Evolutionary conservation across 2,329 filamentous ascomycete species (phyloP).

Genomic region (Verticillium tricorpus): DNA sequence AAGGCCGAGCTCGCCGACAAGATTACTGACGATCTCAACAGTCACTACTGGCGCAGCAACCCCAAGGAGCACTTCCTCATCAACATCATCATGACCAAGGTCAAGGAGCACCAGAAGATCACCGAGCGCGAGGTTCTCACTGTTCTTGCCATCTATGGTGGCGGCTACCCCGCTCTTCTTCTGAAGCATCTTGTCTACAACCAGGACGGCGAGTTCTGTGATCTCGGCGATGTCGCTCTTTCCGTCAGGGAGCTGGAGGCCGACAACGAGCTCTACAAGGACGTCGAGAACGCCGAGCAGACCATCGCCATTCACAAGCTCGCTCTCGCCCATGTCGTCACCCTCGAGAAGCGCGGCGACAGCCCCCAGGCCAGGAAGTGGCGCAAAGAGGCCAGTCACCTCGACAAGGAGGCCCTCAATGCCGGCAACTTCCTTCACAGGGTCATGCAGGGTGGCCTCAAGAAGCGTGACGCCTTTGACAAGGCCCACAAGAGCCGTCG

Average conservation of each 20-base stretch:
- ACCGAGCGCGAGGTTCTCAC: slow-evolving; percentile 10
- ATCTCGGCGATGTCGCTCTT: not conserved
- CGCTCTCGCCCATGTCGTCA: not conserved
- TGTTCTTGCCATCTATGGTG: slow-evolving; percentile 4
- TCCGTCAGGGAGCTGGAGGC: not conserved
- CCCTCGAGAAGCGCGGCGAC: not conserved
- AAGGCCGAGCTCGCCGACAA: slow-evolving; percentile 1
- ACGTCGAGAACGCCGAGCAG: not conserved
- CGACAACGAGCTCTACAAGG: not conserved
- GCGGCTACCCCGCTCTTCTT: not conserved
- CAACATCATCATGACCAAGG: slow-evolving; percentile 3
- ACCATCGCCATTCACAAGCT: not conserved
- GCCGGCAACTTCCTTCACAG: not conserved
- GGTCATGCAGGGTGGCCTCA: not conserved
- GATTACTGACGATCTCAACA: slow-evolving; percentile 10
- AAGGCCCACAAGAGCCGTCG: not conserved
- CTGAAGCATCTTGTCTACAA: not conserved
- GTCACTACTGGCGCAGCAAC: slow-evolving; percentile 7
- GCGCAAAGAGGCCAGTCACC: not conserved
- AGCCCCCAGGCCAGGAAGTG: not conserved
- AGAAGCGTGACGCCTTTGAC: not conserved
- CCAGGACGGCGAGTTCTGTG: not conserved
- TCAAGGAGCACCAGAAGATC: slow-evolving; percentile 1
- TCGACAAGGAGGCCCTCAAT: not conserved
- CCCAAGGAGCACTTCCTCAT: slow-evolving; percentile 2